Conservation (phyloP, 352 stramenopile species). For the Phytophthora rubi region DNA sequence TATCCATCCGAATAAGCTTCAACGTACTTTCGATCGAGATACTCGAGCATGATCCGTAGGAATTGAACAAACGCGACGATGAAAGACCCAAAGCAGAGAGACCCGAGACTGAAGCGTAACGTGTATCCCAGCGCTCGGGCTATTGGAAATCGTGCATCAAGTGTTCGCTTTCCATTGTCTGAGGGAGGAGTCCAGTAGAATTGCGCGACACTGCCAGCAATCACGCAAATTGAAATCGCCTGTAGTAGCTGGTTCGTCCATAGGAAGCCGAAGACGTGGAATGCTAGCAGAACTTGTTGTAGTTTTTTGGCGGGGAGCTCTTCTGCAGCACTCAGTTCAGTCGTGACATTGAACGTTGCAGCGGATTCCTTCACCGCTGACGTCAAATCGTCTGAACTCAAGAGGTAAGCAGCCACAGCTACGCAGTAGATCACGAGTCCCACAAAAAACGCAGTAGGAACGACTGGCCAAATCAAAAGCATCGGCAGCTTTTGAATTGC, state of each 20-base stretch:
- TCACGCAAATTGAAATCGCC: conserved; percentile 93
- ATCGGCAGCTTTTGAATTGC: conserved; percentile 65
- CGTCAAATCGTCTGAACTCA: conserved; percentile 61
- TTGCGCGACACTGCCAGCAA: conserved; percentile 91
- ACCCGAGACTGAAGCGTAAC: conserved; percentile 93
- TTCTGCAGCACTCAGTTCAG: conserved; percentile 28
- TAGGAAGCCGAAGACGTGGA: conserved; percentile 95
- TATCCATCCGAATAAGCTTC: not conserved
- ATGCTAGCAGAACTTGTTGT: conserved; percentile 67
- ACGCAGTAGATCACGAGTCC: conserved; percentile 65
- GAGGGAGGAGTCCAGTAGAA: conserved; percentile 92
- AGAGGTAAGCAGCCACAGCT: conserved; percentile 57
- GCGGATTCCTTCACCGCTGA: conserved; percentile 39
- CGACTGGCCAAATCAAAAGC: conserved; percentile 65
- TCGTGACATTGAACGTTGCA: conserved; percentile 47
- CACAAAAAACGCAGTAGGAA: conserved; percentile 64
- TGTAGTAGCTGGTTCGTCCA: conserved; percentile 97
- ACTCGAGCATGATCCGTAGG: conserved; percentile 92
- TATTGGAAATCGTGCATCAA: conserved; percentile 74
- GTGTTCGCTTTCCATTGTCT: conserved; percentile 36
- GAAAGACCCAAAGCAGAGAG: conserved; percentile 96
- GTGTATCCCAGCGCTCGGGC: conserved; percentile 58
- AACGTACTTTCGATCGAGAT: conserved; percentile 93
- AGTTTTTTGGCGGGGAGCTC: conserved; percentile 45
- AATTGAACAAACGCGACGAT: conserved; percentile 98